Evolutionary conservation across 305 asterid genomes (phyloP).

Genomic region (Solanum chacoense): DNA sequence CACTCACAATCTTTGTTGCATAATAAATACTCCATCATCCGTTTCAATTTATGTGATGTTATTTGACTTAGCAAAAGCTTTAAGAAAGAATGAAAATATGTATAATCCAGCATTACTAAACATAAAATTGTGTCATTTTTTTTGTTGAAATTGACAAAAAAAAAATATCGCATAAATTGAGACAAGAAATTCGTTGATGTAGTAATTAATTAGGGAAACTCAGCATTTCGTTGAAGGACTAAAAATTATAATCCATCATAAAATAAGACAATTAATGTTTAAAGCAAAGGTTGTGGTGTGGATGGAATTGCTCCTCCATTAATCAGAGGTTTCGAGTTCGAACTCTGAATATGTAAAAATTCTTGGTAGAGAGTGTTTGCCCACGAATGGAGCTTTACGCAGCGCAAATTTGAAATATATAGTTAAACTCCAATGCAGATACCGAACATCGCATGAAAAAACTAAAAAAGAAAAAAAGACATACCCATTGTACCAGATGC

Average conservation of each 20-base stretch:
- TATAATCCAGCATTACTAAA: neutral
- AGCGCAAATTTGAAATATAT: neutral
- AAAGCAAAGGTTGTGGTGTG: neutral
- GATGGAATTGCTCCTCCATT: neutral
- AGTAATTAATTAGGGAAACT: too few relatives aligned
- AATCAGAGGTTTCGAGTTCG: too few relatives aligned
- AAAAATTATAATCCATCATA: too few relatives aligned
- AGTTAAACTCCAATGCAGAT: too few relatives aligned
- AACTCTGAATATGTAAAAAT: neutral
- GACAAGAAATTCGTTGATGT: too few relatives aligned
- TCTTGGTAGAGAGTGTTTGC: neutral
- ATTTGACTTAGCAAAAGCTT: neutral
- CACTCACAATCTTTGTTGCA: neutral
- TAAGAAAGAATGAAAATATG: neutral
- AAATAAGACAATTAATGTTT: neutral
- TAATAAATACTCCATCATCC: neutral
- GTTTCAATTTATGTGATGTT: neutral
- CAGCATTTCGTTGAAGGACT: neutral
- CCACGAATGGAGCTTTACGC: neutral
- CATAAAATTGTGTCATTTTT: neutral
- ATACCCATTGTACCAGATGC: neutral
- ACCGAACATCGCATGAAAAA: neutral
- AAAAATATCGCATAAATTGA: neutral
- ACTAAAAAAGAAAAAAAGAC: too few relatives aligned
- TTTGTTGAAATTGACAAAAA: neutral